Percentiles rank a stretch among this genome's conserved stretches.
Conservation (phyloP, 805 yeast genomes). For the Cyberlindnera suaveolens region DNA sequence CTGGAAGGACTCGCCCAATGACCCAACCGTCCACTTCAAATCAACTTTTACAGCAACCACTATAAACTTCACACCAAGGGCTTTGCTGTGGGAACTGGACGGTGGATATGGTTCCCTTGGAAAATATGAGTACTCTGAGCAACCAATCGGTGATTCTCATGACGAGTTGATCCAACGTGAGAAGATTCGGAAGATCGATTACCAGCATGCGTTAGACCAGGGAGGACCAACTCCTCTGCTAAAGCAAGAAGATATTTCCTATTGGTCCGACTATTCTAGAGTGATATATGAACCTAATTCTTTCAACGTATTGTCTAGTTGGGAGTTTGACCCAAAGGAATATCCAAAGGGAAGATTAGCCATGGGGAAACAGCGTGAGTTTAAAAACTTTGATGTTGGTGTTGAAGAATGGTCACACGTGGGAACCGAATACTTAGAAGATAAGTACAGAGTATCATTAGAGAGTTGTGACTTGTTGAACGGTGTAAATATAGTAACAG, state of each 20-base stretch:
- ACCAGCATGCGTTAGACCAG: conserved; percentile 57
- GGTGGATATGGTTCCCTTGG: conserved; percentile 73
- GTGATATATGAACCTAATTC: conserved; percentile 60
- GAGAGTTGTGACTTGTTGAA: conserved; percentile 72
- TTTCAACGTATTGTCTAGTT: conserved; percentile 47
- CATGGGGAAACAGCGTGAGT: conserved; percentile 30
- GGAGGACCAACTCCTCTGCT: conserved; percentile 33
- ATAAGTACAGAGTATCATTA: conserved; percentile 49
- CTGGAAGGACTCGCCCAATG: conserved; percentile 23
- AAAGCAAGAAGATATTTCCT: conserved; percentile 36
- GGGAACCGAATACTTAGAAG: conserved; percentile 51
- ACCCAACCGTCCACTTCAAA: conserved; percentile 42
- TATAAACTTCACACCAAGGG: conserved; percentile 73
- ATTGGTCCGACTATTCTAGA: conserved; percentile 79
- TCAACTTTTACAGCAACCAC: conserved; percentile 31
- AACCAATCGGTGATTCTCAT: conserved; percentile 5
- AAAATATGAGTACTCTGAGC: conserved; percentile 37
- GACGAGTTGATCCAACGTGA: conserved; percentile 30
- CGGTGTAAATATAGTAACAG: conserved; percentile 67
- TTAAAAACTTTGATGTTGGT: conserved; percentile 51
- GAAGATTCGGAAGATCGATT: conserved; percentile 43
- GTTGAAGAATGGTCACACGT: conserved; percentile 44
- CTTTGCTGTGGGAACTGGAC: conserved; percentile 71
- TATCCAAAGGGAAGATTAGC: conserved; percentile 23
- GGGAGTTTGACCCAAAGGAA: conserved; percentile 44